phyloP scores from a whole-genome alignment of 2,329 filamentous ascomycete species.

The Fusarium sororula region DNA sequence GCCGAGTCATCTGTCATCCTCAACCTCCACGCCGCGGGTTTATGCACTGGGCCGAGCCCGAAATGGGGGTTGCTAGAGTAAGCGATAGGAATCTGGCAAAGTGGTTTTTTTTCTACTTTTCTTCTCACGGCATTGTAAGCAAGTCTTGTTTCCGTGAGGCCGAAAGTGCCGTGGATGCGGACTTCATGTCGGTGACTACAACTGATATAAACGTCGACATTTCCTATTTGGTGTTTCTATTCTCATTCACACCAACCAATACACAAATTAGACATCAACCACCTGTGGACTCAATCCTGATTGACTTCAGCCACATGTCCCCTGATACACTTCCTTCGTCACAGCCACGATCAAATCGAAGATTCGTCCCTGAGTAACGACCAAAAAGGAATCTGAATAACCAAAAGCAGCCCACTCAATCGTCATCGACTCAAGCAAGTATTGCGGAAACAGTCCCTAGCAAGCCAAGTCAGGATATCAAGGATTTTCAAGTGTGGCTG shows the following conservation, averaged over 20 bases:
- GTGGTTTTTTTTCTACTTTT: conserved; percentile 2
- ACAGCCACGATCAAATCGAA: conserved; percentile 26
- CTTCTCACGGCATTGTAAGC: conserved; percentile 13
- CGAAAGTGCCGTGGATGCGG: conserved; percentile 13
- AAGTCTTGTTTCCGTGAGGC: conserved; percentile 6
- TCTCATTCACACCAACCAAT: background rate
- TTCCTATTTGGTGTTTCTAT: background rate
- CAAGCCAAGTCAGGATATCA: conserved; percentile 19
- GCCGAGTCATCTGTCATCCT: conserved; percentile 29
- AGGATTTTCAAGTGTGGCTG: conserved; percentile 34
- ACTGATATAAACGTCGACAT: conserved; percentile 23
- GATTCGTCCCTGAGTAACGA: conserved; percentile 2
- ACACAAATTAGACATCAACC: background rate
- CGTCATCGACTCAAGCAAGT: conserved; percentile 31
- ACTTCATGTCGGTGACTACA: background rate
- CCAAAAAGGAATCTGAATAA: conserved; percentile 13
- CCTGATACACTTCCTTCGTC: conserved; percentile 1
- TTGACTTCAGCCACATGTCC: background rate
- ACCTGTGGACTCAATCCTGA: background rate
- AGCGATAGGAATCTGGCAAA: conserved; percentile 22
- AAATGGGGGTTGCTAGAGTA: conserved; percentile 24
- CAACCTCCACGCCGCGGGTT: conserved; percentile 14
- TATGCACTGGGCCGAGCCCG: conserved; percentile 26
- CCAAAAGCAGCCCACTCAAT: conserved; percentile 33
- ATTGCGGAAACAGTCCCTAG: conserved; percentile 1